These are phyloP conservation scores for Chalciporus pseudorubinellus DNA, from an alignment of 768 basidiomycete genomes.

Conservation along the genomic window DNA sequence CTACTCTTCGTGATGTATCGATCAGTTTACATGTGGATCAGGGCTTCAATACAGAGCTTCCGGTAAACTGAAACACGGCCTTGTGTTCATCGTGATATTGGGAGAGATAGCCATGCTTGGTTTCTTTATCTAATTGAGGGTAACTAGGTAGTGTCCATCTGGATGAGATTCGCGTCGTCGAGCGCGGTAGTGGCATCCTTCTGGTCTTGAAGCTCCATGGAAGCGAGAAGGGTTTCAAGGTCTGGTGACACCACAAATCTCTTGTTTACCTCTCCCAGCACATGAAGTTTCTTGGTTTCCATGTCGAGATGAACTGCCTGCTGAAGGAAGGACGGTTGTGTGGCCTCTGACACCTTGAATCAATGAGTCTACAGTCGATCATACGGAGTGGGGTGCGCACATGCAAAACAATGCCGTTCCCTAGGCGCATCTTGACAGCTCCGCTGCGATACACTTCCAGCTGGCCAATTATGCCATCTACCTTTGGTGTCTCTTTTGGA, in stretches of 20 bases:
- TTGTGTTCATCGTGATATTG: too few relatives aligned
- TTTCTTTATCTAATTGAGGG: neutral
- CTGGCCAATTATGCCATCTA: constrained; percentile 81
- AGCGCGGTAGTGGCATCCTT: constrained; percentile 28
- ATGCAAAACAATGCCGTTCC: constrained; percentile 79
- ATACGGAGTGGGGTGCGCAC: constrained; percentile 38
- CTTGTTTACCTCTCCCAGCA: constrained; percentile 85
- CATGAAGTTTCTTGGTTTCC: constrained; percentile 53
- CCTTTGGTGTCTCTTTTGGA: constrained; percentile 33
- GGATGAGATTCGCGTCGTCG: constrained; percentile 48
- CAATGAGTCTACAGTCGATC: neutral
- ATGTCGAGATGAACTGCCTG: constrained; percentile 77
- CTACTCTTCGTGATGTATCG: neutral
- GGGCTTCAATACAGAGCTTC: too few relatives aligned
- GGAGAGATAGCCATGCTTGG: too few relatives aligned
- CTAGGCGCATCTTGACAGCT: constrained; percentile 79
- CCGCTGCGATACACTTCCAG: constrained; percentile 86
- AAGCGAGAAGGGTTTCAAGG: constrained; percentile 66
- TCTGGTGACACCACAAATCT: constrained; percentile 85
- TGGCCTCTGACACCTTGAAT: constrained; percentile 72
- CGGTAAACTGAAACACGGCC: too few relatives aligned
- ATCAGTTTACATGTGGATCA: neutral
- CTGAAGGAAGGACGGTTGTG: constrained; percentile 84
- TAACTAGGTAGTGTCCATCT: constrained; percentile 43
- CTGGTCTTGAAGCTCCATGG: constrained; percentile 56